Evolutionary conservation across 2,329 filamentous ascomycete species (phyloP), one percentile per base, ranked within the genome.

Genomic region (Neophaeococcomyces aloes): DNA sequence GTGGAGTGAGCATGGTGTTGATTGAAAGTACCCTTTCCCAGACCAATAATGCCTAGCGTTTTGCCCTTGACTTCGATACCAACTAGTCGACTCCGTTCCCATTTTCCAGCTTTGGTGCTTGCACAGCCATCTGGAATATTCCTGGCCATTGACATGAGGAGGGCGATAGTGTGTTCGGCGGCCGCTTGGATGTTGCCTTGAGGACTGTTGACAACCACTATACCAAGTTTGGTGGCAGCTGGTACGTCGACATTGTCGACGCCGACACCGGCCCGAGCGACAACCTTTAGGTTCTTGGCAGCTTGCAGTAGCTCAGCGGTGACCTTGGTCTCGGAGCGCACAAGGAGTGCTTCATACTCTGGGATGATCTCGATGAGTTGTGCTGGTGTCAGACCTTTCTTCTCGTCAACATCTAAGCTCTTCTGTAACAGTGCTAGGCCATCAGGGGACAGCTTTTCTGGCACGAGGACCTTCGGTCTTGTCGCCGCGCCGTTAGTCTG

Each of bases 181-280:
- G 84, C 85, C 0, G 85, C 84, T 45, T 82, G 76, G 53, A 88
- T 86, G 58, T 91, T 91, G 2, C 85, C 85, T 14, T 76, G 75
- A 0, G 85, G 84, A 19, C 77, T 82, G 61, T 89, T 91, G 44
- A 89, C 79, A 2, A 91, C 84, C 39, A 88, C 79, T 47, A 89
- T 79, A 15, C 85, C 85, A 42, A 78, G 69, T 30, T 74, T 70
- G 0, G 83, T 89, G 2, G 84, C 84, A 6, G 78, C 75, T 27
- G 76, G 68, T 0, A 89, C 79, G 57, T 89, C 71, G 38, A 91
- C 84, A 64, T 89, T 88, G 64, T 89, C 83, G 18, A 89, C 83
- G 25, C 83, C 85, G 1, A 89, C 85, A 10, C 85, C 85, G 10
- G 85, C 85, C 48, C 85, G 72, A 2, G 83, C 85, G 17, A 91